Conservation (phyloP, 352 stramenopile genomes). For the Phytophthora chlamydospora region DNA sequence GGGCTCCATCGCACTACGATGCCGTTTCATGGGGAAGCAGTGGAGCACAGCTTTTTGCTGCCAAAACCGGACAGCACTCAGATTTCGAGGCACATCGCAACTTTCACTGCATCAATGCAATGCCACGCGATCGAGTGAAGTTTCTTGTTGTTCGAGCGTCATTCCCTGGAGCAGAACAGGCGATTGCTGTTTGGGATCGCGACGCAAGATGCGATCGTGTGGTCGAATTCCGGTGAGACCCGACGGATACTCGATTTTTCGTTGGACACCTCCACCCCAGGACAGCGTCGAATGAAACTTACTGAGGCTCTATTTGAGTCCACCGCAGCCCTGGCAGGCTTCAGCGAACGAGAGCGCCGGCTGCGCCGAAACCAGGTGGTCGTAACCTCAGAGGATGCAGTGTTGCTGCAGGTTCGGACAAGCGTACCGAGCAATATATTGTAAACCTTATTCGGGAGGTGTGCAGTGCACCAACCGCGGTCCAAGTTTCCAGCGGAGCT, state of each 20-base stretch:
- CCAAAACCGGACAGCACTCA: not conserved
- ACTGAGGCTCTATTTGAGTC: slow-evolving; percentile 3
- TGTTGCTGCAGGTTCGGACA: no score
- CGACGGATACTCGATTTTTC: slow-evolving; percentile 16
- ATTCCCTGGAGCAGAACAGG: slow-evolving; percentile 11
- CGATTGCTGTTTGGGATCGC: slow-evolving; percentile 16
- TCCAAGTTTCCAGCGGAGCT: not conserved
- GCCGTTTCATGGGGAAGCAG: slow-evolving; percentile 8
- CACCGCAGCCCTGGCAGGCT: slow-evolving; percentile 2
- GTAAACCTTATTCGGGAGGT: no score
- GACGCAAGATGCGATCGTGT: slow-evolving; percentile 21
- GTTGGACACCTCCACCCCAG: slow-evolving; percentile 3
- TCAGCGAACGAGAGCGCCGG: slow-evolving; percentile 20
- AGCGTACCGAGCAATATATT: no score
- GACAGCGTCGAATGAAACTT: slow-evolving; percentile 21
- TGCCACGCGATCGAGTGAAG: slow-evolving; percentile 14
- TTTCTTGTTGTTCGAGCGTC: slow-evolving; percentile 27
- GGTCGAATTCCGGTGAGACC: slow-evolving; percentile 16
- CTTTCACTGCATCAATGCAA: slow-evolving; percentile 1
- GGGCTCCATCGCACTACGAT: slow-evolving; percentile 5
- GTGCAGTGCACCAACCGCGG: no score
- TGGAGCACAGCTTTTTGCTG: not conserved
- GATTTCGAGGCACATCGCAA: slow-evolving; percentile 23
- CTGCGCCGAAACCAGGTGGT: slow-evolving; percentile 16
- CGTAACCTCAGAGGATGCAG: not conserved